Evolutionary conservation across 176 grass and related monocot species (phyloP), one percentile per base, ranked within the genome.

Genomic region (Tillandsia fasciculata): DNA sequence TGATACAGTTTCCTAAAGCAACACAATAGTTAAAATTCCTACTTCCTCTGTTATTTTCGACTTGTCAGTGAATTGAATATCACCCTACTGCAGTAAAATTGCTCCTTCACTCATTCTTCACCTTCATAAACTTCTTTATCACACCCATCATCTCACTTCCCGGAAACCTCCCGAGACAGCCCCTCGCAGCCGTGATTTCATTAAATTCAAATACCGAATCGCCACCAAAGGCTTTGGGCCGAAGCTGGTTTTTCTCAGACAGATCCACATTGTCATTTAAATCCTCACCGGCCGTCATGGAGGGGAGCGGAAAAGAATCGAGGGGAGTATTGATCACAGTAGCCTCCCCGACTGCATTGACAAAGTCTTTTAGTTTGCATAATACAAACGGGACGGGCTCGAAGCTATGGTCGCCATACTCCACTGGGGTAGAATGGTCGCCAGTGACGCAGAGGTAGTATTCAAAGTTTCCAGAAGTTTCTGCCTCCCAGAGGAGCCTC

Each of bases 71-170:
- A 42, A 42, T 42, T 42, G 7, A 42, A 42, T 42, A 42, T 42
- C 7, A 42, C 33, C 0, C 33, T 42, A 7, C 33, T 42, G 33
- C 33, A 5, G 33, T 42, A 42, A 42, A 42, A 42, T 42, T 5
- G 33, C 33, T 42, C 33, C 33, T 6, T 70, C 72, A 93, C 33
- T 85, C 89, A 7, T 90, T 93, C 86, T 93, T 97, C 58, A 76
- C 69, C 73, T 90, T 93, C 56, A 97, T 77, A 57, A 83, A 90
- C 79, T 93, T 90, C 61, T 90, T 97, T 73, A 97, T 97, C 54
- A 97, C 77, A 48, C 87, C 79, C 89, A 97, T 93, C 94, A 90
- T 97, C 79, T 97, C 94, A 28, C 86, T 90, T 82, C 94, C 94
- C 26, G 84, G 94, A 29, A 97, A 97, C 56, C 89, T 86, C 53